Conservation (phyloP, 305 asterid species). For the Fraxinus dipetala region DNA sequence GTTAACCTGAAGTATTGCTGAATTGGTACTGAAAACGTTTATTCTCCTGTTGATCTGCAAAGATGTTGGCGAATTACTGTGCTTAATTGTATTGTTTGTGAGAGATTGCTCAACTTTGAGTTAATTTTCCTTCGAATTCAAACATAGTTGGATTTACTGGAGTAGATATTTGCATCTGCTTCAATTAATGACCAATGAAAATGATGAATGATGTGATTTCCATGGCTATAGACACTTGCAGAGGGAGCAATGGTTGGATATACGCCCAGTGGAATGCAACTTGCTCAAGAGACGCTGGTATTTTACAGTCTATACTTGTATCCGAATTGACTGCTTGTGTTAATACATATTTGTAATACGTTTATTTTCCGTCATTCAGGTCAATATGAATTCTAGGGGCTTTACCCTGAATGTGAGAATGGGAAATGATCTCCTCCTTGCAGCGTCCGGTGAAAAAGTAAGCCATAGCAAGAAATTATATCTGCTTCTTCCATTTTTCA, state of each 20-base stretch:
- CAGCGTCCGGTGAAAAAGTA: conserved; percentile 90
- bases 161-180: not conserved
- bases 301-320: not conserved
- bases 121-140: not conserved
- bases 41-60: not conserved
- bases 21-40: not conserved
- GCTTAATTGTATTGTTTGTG: not conserved
- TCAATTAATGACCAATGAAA: conserved; percentile 3
- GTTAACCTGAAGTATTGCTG: not conserved
- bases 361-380: conserved; percentile 36
- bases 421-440: conserved; percentile 71
- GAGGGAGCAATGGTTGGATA: conserved; percentile 90
- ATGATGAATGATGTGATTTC: conserved; percentile 21
- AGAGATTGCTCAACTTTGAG: not conserved
- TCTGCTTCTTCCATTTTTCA: not conserved
- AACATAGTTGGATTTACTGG: not conserved
- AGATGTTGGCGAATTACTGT: not conserved
- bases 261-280: conserved; percentile 82
- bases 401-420: conserved; percentile 41
- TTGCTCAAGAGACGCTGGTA: conserved; percentile 88
- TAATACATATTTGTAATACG: conserved; percentile 1
- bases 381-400: conserved; percentile 51
- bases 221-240: conserved; percentile 56
- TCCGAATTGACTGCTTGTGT: not conserved
- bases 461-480: conserved; percentile 12